phyloP scores from a whole-genome alignment of 2,329 filamentous ascomycete genomes.

The Aureobasidium subglaciale region DNA sequence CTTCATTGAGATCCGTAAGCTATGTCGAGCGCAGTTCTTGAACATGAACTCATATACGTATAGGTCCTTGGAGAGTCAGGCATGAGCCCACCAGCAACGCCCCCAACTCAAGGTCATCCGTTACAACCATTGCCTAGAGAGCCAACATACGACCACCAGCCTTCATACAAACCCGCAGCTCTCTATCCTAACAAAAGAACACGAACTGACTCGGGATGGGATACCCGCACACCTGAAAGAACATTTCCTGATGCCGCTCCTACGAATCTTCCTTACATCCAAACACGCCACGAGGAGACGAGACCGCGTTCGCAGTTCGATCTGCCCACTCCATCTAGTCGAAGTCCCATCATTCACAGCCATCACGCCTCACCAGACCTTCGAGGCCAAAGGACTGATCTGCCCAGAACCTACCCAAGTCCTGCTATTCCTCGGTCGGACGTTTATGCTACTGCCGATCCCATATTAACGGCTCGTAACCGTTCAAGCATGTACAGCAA shows the following conservation, averaged over 20 bases:
- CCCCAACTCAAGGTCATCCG: slow-evolving; percentile 20
- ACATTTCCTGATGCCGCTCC: not conserved
- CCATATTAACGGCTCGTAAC: slow-evolving; percentile 2
- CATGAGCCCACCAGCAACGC: slow-evolving; percentile 26
- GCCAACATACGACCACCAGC: slow-evolving; percentile 23
- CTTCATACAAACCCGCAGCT: slow-evolving; percentile 28
- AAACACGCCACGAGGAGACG: not conserved
- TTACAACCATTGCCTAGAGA: slow-evolving; percentile 27
- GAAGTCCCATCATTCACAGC: slow-evolving; percentile 5
- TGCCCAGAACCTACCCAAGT: slow-evolving; percentile 5
- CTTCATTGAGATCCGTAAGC: slow-evolving; percentile 29
- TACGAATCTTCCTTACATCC: slow-evolving; percentile 7
- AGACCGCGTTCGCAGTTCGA: slow-evolving; percentile 9
- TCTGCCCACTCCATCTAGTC: slow-evolving; percentile 4
- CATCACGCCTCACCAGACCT: slow-evolving; percentile 9
- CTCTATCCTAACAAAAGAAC: slow-evolving; percentile 31
- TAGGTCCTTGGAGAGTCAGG: slow-evolving; percentile 27
- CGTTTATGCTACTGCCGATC: not conserved
- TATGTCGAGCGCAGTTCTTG: no score
- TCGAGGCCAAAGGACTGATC: not conserved
- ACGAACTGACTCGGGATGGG: slow-evolving; percentile 21
- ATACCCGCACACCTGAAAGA: slow-evolving; percentile 8
- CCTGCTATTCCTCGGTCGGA: not conserved
- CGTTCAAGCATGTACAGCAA: slow-evolving; percentile 15
- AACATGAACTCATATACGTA: slow-evolving; percentile 11